Evolutionary conservation across 805 yeast genomes (phyloP).

Genomic region (Candida pseudofarinosa): DNA sequence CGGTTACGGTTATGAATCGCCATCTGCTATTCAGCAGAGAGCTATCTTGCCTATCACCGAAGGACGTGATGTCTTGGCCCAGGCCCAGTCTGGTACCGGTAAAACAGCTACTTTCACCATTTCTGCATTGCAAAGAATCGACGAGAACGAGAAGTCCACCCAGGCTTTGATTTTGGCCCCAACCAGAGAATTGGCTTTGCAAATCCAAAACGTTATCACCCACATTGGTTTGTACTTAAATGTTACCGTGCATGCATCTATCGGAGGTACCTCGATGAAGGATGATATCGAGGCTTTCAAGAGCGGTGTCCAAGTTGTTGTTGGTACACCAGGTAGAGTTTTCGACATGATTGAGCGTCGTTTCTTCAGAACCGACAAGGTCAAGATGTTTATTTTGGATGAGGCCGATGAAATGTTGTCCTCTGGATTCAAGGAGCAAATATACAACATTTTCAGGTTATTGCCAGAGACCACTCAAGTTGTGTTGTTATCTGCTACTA

Average conservation of each 20-base stretch:
- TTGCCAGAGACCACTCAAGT: constrained; percentile 90
- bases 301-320: constrained; percentile 87
- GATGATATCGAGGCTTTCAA: constrained; percentile 84
- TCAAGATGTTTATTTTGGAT: constrained; percentile 93
- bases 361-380: constrained; percentile 70
- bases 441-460: constrained; percentile 85
- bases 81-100: constrained; percentile 89
- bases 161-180: constrained; percentile 96
- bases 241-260: constrained; percentile 90
- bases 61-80: constrained; percentile 72
- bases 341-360: constrained; percentile 93
- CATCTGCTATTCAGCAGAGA: constrained; percentile 78
- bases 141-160: constrained; percentile 64
- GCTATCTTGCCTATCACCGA: constrained; percentile 76
- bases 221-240: constrained; percentile 89
- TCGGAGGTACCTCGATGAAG: constrained; percentile 90
- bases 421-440: constrained; percentile 92
- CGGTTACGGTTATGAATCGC: constrained; percentile 77
- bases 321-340: constrained; percentile 99
- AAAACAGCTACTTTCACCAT: constrained; percentile 87
- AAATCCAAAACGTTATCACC: constrained; percentile 89
- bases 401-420: constrained; percentile 98
- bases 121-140: constrained; percentile 68
- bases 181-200: constrained; percentile 95
- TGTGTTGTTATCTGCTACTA: constrained; percentile 90